Percentiles rank a stretch among this genome's conserved stretches.
Evolutionary conservation across 495 filamentous ascomycete genomes (phyloP).

Genomic region (Haplographium delicatum): DNA sequence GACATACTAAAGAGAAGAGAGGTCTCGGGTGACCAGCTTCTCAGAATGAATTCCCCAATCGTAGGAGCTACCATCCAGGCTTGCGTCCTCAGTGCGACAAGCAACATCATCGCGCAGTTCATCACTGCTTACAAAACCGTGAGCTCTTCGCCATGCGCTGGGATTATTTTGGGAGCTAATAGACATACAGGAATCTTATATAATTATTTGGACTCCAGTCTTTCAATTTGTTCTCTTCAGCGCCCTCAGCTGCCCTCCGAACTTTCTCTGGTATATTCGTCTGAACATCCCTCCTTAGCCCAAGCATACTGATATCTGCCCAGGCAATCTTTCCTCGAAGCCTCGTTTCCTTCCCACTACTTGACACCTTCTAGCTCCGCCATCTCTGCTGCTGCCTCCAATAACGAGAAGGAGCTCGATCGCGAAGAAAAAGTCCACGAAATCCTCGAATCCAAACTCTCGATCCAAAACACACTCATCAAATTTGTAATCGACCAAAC

Average conservation of each 20-base stretch:
- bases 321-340: constrained; percentile 48
- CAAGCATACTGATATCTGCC: background rate
- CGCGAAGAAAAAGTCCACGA: constrained; percentile 34
- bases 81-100: constrained; percentile 62
- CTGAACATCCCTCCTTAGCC: constrained; percentile 6
- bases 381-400: constrained; percentile 32
- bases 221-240: constrained; percentile 77
- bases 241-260: constrained; percentile 72
- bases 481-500: constrained; percentile 86
- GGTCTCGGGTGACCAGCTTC: background rate
- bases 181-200: constrained; percentile 39
- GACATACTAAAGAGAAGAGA: too few relatives aligned
- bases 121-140: constrained; percentile 62
- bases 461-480: constrained; percentile 63
- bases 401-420: constrained; percentile 38
- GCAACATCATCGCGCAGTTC: constrained; percentile 77
- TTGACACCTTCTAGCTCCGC: constrained; percentile 31
- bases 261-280: constrained; percentile 77
- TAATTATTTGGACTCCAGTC: constrained; percentile 57
- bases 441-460: constrained; percentile 47
- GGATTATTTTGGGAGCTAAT: constrained; percentile 23
- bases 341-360: constrained; percentile 41
- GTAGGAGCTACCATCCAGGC: constrained; percentile 64
- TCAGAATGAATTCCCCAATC: constrained; percentile 46
- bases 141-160: constrained; percentile 37